A percentile compares a stretch with the other conserved stretches of the same genome.
phyloP scores from a whole-genome alignment of 495 filamentous ascomycete genomes.

The Rusavskia elegans region DNA sequence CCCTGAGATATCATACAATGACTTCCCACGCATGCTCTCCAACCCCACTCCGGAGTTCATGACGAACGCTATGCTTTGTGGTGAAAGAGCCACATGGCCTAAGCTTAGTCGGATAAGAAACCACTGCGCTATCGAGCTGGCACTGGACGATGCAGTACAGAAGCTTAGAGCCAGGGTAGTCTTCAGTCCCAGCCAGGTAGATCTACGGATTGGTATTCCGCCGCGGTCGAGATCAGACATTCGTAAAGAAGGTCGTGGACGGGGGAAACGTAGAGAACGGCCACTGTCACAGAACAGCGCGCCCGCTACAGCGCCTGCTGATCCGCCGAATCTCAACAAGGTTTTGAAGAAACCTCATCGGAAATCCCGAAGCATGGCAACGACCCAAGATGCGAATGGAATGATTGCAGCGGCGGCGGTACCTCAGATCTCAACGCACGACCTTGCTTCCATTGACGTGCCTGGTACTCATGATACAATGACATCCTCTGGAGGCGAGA shows the following conservation, averaged over 20 bases:
- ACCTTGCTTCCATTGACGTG: neutral
- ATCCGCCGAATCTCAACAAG: neutral
- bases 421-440: neutral
- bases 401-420: neutral
- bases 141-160: slow-evolving; percentile 70
- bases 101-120: slow-evolving; percentile 69
- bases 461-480: slow-evolving; percentile 1
- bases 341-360: slow-evolving; percentile 1
- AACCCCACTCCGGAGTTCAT: slow-evolving; percentile 92
- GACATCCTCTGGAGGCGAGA: slow-evolving; percentile 12
- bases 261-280: slow-evolving; percentile 4
- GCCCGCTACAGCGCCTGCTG: neutral
- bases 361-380: slow-evolving; percentile 13
- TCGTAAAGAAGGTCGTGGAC: neutral
- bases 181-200: slow-evolving; percentile 59
- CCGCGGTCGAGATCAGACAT: neutral
- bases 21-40: slow-evolving; percentile 61
- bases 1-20: slow-evolving; percentile 55
- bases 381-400: neutral
- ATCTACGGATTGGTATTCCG: slow-evolving; percentile 23
- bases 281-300: slow-evolving; percentile 12
- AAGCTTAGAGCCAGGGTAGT: slow-evolving; percentile 58
- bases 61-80: slow-evolving; percentile 53
- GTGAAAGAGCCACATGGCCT: slow-evolving; percentile 83
- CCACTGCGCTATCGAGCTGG: slow-evolving; percentile 72